Evolutionary conservation across 305 asterid genomes (phyloP).

Genomic region (Ajuga reptans): DNA sequence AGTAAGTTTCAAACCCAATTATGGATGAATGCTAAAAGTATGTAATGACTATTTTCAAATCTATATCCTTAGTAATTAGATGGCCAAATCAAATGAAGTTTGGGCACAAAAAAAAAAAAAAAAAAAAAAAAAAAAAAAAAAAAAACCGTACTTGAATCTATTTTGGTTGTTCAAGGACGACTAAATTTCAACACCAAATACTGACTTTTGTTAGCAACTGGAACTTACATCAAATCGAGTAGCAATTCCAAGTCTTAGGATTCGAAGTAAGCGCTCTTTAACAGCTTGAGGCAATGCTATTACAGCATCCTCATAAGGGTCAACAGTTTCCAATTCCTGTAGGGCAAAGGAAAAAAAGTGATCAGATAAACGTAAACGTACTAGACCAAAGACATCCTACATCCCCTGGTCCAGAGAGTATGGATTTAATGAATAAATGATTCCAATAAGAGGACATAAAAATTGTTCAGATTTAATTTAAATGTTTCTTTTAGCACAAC

Average conservation of each 20-base stretch:
- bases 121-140: too few relatives aligned
- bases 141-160: background rate
- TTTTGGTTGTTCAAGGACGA: constrained; percentile 1
- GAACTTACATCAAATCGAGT: constrained; percentile 76
- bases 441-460: background rate
- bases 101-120: too few relatives aligned
- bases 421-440: background rate
- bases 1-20: background rate
- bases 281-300: constrained; percentile 62
- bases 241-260: constrained; percentile 81
- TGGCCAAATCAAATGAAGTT: background rate
- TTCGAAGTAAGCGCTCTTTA: constrained; percentile 80
- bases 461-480: background rate
- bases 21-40: background rate
- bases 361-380: constrained; percentile 2
- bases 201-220: constrained; percentile 3
- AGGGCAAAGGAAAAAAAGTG: constrained; percentile 3
- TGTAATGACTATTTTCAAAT: background rate
- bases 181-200: constrained; percentile 19
- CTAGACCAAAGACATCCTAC: background rate
- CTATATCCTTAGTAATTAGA: background rate
- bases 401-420: background rate
- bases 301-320: constrained; percentile 80
- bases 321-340: constrained; percentile 48
- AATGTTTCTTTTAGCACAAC: background rate